These are phyloP conservation scores for Ambrosia artemisiifolia DNA, from an alignment of 129 eudicot species.

Conservation along the genomic window DNA sequence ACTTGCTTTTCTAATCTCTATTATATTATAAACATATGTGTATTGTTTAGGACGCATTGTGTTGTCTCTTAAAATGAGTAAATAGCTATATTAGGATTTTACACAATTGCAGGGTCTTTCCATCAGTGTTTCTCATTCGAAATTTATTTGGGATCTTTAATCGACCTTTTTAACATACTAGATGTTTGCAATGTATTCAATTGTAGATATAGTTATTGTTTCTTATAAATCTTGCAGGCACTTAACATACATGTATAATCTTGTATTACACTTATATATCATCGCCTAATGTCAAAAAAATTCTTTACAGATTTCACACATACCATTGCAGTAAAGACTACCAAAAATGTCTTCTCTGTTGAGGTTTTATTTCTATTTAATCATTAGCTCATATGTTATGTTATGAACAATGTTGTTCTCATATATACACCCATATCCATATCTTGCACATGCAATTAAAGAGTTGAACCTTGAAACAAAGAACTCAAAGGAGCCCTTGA, in stretches of 20 bases:
- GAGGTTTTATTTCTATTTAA: too few relatives aligned
- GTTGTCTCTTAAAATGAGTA: not conserved
- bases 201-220: not conserved
- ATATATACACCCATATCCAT: too few relatives aligned
- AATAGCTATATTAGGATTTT: not conserved
- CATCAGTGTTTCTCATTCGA: too few relatives aligned
- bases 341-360: conserved; percentile 68
- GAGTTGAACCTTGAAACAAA: too few relatives aligned
- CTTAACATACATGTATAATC: not conserved
- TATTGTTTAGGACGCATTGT: not conserved
- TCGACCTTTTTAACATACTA: not conserved
- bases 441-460: too few relatives aligned
- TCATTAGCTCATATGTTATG: too few relatives aligned
- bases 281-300: conserved; percentile 90
- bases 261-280: conserved; percentile 27
- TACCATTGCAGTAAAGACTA: conserved; percentile 87
- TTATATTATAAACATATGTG: not conserved
- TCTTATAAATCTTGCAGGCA: not conserved
- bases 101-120: not conserved
- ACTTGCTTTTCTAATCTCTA: not conserved
- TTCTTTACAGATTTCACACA: conserved; percentile 88
- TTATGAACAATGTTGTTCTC: too few relatives aligned
- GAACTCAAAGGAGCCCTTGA: too few relatives aligned
- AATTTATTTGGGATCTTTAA: not conserved
- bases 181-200: not conserved